Conservation (phyloP, 257 asterid species). For the Capsicum baccatum region DNA sequence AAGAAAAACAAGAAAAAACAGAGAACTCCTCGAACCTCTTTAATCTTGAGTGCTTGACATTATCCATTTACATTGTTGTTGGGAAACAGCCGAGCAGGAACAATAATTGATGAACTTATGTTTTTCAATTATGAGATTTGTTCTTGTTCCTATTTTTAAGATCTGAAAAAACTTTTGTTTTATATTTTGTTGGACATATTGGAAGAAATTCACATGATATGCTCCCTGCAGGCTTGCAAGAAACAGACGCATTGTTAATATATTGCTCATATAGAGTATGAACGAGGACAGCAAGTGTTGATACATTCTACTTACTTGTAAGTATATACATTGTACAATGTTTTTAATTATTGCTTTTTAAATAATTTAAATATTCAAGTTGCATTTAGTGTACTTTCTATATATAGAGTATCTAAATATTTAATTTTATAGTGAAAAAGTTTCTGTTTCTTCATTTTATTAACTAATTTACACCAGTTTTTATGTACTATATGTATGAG, state of each 20-base stretch:
- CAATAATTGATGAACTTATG: background rate
- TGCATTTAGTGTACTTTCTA: background rate
- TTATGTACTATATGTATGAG: background rate
- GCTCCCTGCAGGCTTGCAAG: background rate
- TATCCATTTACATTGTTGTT: slow-evolving; percentile 9
- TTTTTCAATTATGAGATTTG: slow-evolving; percentile 6
- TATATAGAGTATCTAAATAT: background rate
- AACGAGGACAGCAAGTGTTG: background rate
- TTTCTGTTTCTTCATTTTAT: background rate
- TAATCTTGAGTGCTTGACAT: slow-evolving; percentile 1
- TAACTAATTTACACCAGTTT: background rate
- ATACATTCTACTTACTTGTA: background rate
- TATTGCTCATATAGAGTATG: background rate
- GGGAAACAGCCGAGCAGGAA: background rate
- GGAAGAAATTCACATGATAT: slow-evolving; percentile 7
- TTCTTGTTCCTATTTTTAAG: background rate
- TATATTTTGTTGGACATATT: background rate
- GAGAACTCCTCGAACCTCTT: background rate
- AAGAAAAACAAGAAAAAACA: background rate
- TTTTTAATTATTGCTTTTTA: background rate
- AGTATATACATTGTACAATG: background rate
- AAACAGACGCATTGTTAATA: background rate
- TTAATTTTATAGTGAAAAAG: background rate
- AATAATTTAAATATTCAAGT: background rate
- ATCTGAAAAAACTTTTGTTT: background rate